These are phyloP conservation scores for Penicillium nucicola DNA, from an alignment of 495 filamentous ascomycete species.

Conservation along the genomic window DNA sequence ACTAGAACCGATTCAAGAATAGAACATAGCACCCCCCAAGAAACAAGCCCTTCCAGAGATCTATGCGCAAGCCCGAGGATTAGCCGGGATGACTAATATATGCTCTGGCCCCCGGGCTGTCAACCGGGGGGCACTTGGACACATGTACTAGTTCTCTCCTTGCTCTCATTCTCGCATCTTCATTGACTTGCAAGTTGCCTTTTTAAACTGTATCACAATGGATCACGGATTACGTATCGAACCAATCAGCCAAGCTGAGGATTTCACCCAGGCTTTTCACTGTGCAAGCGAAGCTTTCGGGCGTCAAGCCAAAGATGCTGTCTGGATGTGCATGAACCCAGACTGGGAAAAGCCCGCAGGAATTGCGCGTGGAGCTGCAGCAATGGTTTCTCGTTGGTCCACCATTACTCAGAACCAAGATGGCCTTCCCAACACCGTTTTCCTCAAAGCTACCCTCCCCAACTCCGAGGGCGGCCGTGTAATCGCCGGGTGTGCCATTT, in stretches of 20 bases:
- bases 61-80: no score
- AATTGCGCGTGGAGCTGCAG: constrained; percentile 16
- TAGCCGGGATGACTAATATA: no score
- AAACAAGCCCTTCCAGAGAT: no score
- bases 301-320: constrained; percentile 32
- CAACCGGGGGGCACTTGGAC: no score
- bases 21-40: no score
- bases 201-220: constrained; percentile 21
- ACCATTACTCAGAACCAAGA: constrained; percentile 23
- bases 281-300: constrained; percentile 32
- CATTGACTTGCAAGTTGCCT: no score
- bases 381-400: constrained; percentile 29
- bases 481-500: constrained; percentile 41
- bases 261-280: constrained; percentile 7
- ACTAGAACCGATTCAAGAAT: no score
- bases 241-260: not conserved
- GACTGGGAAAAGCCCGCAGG: constrained; percentile 41
- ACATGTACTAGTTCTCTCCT: no score
- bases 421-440: constrained; percentile 38
- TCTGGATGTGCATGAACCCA: constrained; percentile 43
- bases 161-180: no score
- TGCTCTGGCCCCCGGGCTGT: no score
- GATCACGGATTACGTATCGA: not conserved
- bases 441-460: constrained; percentile 41
- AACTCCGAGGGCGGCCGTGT: constrained; percentile 7